Base-by-base conservation (phyloP, 345 rosid genomes). In the Lagerstroemia speciosa region DNA sequence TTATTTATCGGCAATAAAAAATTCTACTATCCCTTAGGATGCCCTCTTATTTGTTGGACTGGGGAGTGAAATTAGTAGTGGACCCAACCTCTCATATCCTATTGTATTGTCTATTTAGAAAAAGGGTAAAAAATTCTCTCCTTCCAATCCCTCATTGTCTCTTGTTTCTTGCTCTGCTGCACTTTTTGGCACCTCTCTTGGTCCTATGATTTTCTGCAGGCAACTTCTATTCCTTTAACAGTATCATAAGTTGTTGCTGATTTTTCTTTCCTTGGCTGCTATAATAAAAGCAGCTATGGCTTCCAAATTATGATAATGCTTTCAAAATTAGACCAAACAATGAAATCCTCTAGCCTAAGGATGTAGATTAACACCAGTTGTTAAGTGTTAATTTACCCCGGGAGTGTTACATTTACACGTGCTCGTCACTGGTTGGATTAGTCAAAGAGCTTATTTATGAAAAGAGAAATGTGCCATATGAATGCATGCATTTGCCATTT, bases 111-210 rank as follows among this genome's bases (percentile, higher is more conserved):
- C 37, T 38, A 10, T 38, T 38, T 5, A 38, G 10, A 10, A 10
- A 10, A 38, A 10, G 41, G 43, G 8, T 1, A 26, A 67, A 33
- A 67, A 2, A 46, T 16, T 33, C 63, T n/a, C 63, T 70, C n/a
- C n/a, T n/a, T n/a, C 46, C 16, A 41, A 16, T 69, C 64, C 24
- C 7, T 20, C 41, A 26, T 67, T 75, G 63, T 65, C 64, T 69
- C 64, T 41, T 64, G 71, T 75, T 61, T 38, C 30, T 66, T 26
- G 38, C 58, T 61, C 66, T 65, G 64, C 38, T 75, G 71, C 73
- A 36, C 32, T 69, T 24, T 38, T 40, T 70, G 63, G 71, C 34
- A 64, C 48, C 68, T 24, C 60, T 31, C 37, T n/a, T n/a, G 48
- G 20, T 67, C 48, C 29, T 53, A 15, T 53, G 70, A 40, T 27